Conservation (phyloP, 441 rosid genomes). For the Brassica balearica region DNA sequence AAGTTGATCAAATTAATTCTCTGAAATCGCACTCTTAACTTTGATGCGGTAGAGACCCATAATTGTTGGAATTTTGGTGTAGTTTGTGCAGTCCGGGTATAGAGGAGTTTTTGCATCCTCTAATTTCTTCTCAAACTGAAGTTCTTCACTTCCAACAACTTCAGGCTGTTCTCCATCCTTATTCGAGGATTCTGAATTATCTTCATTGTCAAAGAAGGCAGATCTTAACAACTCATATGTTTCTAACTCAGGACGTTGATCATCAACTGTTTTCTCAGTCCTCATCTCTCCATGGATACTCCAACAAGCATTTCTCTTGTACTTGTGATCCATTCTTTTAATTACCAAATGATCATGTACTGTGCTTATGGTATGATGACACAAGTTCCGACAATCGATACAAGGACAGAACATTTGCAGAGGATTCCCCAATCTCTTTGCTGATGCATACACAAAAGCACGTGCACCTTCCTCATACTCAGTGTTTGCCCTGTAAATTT, state of each 20-base stretch:
- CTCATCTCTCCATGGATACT: background rate
- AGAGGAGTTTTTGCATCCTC: background rate
- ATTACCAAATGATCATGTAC: background rate
- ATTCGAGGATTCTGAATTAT: background rate
- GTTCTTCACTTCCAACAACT: background rate
- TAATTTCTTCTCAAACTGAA: too few species aligned
- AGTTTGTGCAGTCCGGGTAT: background rate
- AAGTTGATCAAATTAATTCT: slow-evolving; percentile 11
- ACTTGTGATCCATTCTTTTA: background rate
- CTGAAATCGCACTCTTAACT: background rate
- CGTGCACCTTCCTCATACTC: slow-evolving; percentile 7
- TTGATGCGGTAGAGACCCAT: slow-evolving; percentile 5
- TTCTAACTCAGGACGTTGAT: background rate
- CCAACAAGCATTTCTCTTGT: slow-evolving; percentile 4
- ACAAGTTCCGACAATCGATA: background rate
- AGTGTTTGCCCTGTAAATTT: background rate
- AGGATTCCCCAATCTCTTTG: slow-evolving; percentile 7
- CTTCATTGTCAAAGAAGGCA: background rate
- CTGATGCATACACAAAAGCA: slow-evolving; percentile 6
- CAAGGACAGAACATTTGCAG: background rate
- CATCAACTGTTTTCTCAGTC: background rate
- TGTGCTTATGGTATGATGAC: background rate
- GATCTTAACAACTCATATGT: background rate
- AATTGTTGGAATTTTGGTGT: background rate
- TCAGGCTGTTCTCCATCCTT: background rate